These are phyloP conservation scores for Yamadazyma laniorum DNA, from an alignment of 805 yeast species.

Conservation along the genomic window DNA sequence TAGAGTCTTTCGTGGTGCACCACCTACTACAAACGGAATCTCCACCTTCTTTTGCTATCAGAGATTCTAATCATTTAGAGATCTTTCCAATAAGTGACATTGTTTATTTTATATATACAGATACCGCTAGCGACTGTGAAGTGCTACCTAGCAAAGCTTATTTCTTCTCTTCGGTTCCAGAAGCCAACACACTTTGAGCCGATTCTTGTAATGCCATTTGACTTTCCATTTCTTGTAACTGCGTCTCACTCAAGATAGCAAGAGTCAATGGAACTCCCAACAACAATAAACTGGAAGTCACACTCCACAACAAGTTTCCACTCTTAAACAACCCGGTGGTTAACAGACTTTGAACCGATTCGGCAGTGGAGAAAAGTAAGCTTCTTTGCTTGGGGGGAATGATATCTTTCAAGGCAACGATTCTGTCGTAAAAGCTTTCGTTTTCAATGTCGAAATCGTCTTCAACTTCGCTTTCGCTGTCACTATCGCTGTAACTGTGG, in stretches of 20 bases:
- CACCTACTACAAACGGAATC: too few species aligned
- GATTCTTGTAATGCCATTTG: conserved; percentile 81
- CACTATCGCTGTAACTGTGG: conserved; percentile 34
- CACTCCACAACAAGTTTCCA: conserved; percentile 80
- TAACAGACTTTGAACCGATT: conserved; percentile 26
- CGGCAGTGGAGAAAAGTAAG: conserved; percentile 35
- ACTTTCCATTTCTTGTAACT: conserved; percentile 90
- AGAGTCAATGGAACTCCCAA: conserved; percentile 91
- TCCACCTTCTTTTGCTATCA: too few species aligned
- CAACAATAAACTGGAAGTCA: conserved; percentile 78
- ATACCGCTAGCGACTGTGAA: not conserved
- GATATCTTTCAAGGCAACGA: conserved; percentile 87
- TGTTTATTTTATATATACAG: conserved; percentile 8
- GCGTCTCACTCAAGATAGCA: conserved; percentile 89
- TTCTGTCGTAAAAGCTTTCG: conserved; percentile 84
- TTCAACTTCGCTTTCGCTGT: conserved; percentile 52
- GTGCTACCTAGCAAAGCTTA: too few species aligned
- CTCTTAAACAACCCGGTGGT: conserved; percentile 52
- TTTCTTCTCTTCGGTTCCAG: conserved; percentile 52
- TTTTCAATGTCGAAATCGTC: conserved; percentile 74
- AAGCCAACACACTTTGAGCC: conserved; percentile 70
- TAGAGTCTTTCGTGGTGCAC: too few species aligned
- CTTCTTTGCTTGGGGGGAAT: conserved; percentile 84
- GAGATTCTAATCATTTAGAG: too few species aligned
- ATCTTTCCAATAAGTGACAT: too few species aligned